Conservation (phyloP, 2,329 filamentous ascomycete genomes). For the Colletotrichum echinochloae region DNA sequence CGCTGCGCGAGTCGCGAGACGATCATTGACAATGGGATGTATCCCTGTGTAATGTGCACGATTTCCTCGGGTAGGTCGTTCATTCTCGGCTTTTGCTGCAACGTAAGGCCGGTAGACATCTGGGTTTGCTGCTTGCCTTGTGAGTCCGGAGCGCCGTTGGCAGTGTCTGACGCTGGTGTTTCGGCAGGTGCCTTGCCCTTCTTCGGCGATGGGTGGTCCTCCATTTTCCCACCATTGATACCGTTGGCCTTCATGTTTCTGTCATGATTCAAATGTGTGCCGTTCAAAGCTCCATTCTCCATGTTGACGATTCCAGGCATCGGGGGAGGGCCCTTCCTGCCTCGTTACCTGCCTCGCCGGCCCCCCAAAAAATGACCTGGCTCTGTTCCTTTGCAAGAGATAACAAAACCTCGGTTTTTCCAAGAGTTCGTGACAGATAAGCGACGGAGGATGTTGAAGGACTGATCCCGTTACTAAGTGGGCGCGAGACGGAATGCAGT, state of each 20-base stretch:
- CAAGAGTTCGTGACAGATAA: slow-evolving; percentile 6
- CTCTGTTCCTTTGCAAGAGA: not conserved
- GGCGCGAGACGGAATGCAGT: slow-evolving; percentile 28
- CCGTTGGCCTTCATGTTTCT: slow-evolving; percentile 60
- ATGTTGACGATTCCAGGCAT: slow-evolving; percentile 68
- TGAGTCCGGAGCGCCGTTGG: slow-evolving; percentile 44
- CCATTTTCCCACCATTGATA: slow-evolving; percentile 53
- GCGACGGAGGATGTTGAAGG: slow-evolving; percentile 14
- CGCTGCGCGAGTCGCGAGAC: slow-evolving; percentile 84
- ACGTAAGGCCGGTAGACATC: slow-evolving; percentile 27
- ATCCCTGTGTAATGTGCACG: slow-evolving; percentile 79
- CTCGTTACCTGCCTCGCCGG: slow-evolving; percentile 38
- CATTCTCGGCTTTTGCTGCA: slow-evolving; percentile 51
- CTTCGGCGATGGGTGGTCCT: slow-evolving; percentile 45
- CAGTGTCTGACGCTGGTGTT: slow-evolving; percentile 41
- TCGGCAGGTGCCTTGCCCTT: slow-evolving; percentile 48
- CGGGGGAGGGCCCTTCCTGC: slow-evolving; percentile 42
- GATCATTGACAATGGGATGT: slow-evolving; percentile 80
- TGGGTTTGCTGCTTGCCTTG: slow-evolving; percentile 42
- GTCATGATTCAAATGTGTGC: slow-evolving; percentile 67
- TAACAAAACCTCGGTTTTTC: not conserved
- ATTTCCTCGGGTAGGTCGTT: slow-evolving; percentile 72
- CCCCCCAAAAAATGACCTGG: slow-evolving; percentile 24
- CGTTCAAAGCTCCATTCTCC: slow-evolving; percentile 66
- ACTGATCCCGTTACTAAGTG: slow-evolving; percentile 32